phyloP scores from a whole-genome alignment of 768 basidiomycete genomes.

The Megacollybia marginata region DNA sequence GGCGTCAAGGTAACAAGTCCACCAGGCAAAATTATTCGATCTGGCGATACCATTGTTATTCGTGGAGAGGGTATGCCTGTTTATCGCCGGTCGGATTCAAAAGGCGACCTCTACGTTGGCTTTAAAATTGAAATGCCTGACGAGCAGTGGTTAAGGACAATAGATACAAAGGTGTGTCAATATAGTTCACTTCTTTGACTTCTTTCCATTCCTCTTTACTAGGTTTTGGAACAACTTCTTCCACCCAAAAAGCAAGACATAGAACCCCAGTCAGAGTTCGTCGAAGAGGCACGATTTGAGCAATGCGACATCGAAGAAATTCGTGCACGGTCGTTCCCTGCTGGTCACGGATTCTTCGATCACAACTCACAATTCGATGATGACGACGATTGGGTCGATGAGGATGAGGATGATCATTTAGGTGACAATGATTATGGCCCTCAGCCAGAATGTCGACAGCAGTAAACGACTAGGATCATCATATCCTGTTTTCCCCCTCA shows the following conservation, averaged over 20 bases:
- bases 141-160: conserved; percentile 62
- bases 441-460: conserved; percentile 56
- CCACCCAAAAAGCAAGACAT: conserved; percentile 74
- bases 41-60: conserved; percentile 66
- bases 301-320: conserved; percentile 77
- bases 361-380: conserved; percentile 65
- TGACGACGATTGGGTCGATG: conserved; percentile 66
- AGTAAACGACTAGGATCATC: conserved; percentile 35
- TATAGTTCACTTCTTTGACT: background rate
- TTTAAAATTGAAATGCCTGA: conserved; percentile 88
- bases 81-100: conserved; percentile 53
- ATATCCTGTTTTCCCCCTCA: too few relatives aligned
- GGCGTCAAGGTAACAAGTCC: conserved; percentile 78
- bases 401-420: conserved; percentile 49
- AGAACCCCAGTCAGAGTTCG: conserved; percentile 61
- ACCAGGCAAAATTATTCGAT: conserved; percentile 66
- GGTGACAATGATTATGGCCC: conserved; percentile 15
- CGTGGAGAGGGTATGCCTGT: conserved; percentile 89
- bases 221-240: conserved; percentile 61
- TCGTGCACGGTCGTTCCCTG: conserved; percentile 72
- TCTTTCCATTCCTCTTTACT: conserved; percentile 1
- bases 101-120: conserved; percentile 78
- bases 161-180: conserved; percentile 49
- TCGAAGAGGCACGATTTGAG: conserved; percentile 68
- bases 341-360: conserved; percentile 73